A percentile compares a stretch with the other conserved stretches of the same genome.
Evolutionary conservation across 164 flowering plant genomes (phyloP).

Genomic region (Chloranthus sessilifolius): DNA sequence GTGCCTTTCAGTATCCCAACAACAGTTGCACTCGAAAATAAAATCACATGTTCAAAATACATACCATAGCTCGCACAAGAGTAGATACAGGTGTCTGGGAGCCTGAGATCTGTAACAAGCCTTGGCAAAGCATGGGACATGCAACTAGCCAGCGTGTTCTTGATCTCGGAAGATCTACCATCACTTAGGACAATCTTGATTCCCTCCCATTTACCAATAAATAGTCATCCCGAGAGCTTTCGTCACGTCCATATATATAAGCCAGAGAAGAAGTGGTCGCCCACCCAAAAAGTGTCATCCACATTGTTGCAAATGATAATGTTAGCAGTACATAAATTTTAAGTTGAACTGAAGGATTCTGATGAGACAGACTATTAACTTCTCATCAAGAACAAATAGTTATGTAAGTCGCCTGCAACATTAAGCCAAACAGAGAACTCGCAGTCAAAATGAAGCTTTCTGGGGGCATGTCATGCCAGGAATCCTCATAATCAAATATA

Average conservation of each 20-base stretch:
- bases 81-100: constrained; percentile 56
- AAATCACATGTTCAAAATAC: constrained; percentile 2
- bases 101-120: constrained; percentile 47
- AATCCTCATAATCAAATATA: constrained; percentile 50
- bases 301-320: constrained; percentile 85
- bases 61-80: constrained; percentile 70
- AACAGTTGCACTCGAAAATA: too few species aligned
- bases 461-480: constrained; percentile 80
- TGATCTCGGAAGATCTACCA: constrained; percentile 83
- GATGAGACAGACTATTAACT: not conserved
- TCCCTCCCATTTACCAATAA: constrained; percentile 61
- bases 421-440: constrained; percentile 18
- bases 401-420: not conserved
- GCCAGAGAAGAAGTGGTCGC: constrained; percentile 81
- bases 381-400: not conserved
- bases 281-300: constrained; percentile 84
- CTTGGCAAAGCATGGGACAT: constrained; percentile 65
- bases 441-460: constrained; percentile 73
- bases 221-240: constrained; percentile 58
- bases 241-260: constrained; percentile 78
- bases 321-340: too few species aligned
- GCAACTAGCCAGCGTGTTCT: constrained; percentile 65
- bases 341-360: constrained; percentile 38
- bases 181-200: constrained; percentile 49
- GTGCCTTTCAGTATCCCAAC: too few species aligned